Evolutionary conservation across 2,329 filamentous ascomycete species (phyloP).

Genomic region (Hypoxylon sp.): DNA sequence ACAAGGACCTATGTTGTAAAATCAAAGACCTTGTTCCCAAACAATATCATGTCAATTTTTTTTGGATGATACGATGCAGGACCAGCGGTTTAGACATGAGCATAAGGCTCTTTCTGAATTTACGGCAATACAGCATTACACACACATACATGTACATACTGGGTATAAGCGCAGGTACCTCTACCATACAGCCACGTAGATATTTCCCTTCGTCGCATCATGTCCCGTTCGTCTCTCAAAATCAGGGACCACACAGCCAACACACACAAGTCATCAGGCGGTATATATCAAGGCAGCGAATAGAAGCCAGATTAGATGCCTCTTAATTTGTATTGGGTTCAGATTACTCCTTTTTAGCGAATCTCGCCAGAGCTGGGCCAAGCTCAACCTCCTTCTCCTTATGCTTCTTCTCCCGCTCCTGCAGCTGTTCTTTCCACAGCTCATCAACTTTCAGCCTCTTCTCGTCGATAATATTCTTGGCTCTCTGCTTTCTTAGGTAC

Average conservation of each 20-base stretch:
- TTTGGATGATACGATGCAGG: conserved; percentile 10
- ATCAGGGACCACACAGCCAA: conserved; percentile 26
- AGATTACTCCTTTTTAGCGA: conserved; percentile 77
- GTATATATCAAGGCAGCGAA: conserved; percentile 32
- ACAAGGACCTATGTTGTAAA: not conserved
- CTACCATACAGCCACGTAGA: conserved; percentile 36
- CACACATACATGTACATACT: not conserved
- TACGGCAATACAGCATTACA: conserved; percentile 12
- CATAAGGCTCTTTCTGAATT: conserved; percentile 10
- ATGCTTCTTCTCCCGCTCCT: conserved; percentile 74
- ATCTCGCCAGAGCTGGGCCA: conserved; percentile 88
- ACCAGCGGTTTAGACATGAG: conserved; percentile 7
- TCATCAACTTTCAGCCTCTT: conserved; percentile 89
- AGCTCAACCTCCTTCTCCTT: conserved; percentile 79
- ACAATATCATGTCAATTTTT: conserved; percentile 18
- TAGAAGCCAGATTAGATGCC: conserved; percentile 26
- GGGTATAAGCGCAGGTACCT: conserved; percentile 37
- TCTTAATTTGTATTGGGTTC: conserved; percentile 21
- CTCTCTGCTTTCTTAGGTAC: conserved; percentile 91
- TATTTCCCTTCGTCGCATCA: conserved; percentile 20
- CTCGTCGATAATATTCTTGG: conserved; percentile 96
- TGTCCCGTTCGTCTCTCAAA: conserved; percentile 19
- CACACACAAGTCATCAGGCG: conserved; percentile 27
- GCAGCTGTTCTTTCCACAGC: conserved; percentile 79
- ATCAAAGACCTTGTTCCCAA: not conserved